Percentiles rank a stretch among this genome's conserved stretches.
phyloP scores from a whole-genome alignment of 345 rosid species.

The Sisymbrium irio region DNA sequence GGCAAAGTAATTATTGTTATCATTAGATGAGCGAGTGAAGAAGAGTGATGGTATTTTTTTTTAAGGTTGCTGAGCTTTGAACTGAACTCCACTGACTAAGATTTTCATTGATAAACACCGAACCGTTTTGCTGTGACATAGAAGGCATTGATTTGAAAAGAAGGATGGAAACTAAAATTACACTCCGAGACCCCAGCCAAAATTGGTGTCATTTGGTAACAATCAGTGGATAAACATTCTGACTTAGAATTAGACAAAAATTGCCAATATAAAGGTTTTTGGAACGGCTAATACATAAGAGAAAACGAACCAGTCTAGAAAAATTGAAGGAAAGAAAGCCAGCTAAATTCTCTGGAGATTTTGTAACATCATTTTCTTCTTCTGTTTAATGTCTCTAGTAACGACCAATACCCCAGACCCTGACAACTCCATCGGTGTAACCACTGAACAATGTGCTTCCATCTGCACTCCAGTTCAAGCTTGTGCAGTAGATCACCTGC shows the following conservation, averaged over 20 bases:
- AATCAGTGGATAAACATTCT: background rate
- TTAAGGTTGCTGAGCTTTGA: too few relatives aligned
- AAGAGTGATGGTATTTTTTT: too few relatives aligned
- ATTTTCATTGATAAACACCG: background rate
- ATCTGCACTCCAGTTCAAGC: constrained; percentile 85
- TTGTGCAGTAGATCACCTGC: constrained; percentile 78
- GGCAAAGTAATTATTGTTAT: too few relatives aligned
- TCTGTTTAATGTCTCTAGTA: constrained; percentile 30
- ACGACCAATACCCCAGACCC: constrained; percentile 94
- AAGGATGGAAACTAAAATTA: too few relatives aligned
- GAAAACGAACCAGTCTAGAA: constrained; percentile 17
- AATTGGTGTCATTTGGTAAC: background rate
- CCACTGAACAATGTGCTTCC: constrained; percentile 91
- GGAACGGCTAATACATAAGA: background rate
- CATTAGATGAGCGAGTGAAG: too few relatives aligned
- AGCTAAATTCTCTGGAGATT: constrained; percentile 2
- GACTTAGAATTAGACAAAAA: constrained; percentile 20
- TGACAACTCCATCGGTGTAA: constrained; percentile 78
- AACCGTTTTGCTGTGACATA: too few relatives aligned
- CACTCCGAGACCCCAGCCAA: too few relatives aligned
- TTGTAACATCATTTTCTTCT: background rate
- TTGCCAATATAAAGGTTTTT: constrained; percentile 16
- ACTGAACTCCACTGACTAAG: background rate
- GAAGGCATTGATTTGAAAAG: too few relatives aligned
- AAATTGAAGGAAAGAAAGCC: constrained; percentile 1